Percentiles rank a stretch among this genome's conserved stretches.
These are phyloP conservation scores for Aphanomyces astaci DNA, from an alignment of 352 stramenopile species.

Conservation along the genomic window DNA sequence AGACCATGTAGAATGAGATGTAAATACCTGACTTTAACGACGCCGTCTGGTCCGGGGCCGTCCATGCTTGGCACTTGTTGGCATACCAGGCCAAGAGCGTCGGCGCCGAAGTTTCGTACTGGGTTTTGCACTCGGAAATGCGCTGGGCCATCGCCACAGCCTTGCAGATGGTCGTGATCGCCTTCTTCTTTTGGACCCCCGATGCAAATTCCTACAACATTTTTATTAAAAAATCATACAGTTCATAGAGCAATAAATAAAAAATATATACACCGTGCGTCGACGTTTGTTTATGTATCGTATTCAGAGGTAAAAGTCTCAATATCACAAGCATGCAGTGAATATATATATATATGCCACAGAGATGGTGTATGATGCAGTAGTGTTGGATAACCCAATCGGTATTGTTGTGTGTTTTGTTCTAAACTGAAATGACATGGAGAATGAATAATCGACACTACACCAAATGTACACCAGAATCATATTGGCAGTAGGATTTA, in stretches of 20 bases:
- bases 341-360: too few relatives aligned
- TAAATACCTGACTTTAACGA: constrained; percentile 28
- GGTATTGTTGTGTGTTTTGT: too few relatives aligned
- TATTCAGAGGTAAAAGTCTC: too few relatives aligned
- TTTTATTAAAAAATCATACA: neutral
- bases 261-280: too few relatives aligned
- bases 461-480: too few relatives aligned
- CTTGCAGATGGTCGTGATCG: constrained; percentile 84
- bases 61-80: constrained; percentile 30
- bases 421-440: too few relatives aligned
- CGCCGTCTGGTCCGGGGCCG: constrained; percentile 23
- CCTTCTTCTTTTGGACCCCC: constrained; percentile 84
- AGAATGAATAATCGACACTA: too few relatives aligned
- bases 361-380: too few relatives aligned
- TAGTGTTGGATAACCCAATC: too few relatives aligned
- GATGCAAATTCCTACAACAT: constrained; percentile 75
- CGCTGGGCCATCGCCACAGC: constrained; percentile 85
- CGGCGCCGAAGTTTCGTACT: constrained; percentile 68
- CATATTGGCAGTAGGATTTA: too few relatives aligned
- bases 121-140: constrained; percentile 67
- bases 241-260: too few relatives aligned
- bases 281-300: neutral
- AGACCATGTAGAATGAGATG: neutral
- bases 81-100: constrained; percentile 66
- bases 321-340: too few relatives aligned